These are phyloP conservation scores for Hemileccinum rubropunctum DNA, from an alignment of 768 basidiomycete species.

Conservation along the genomic window DNA sequence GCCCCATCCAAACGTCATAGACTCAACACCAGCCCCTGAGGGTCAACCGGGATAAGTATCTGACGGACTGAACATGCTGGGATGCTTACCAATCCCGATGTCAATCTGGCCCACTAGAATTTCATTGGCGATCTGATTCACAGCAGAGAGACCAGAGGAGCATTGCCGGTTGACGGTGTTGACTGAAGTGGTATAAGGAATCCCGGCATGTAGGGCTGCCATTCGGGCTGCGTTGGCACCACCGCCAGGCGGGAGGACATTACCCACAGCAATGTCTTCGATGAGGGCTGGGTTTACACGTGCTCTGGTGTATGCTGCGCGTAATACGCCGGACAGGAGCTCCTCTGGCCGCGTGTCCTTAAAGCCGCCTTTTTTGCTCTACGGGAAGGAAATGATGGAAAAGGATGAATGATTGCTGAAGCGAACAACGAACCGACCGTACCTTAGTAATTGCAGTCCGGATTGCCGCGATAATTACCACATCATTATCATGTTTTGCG, in stretches of 20 bases:
- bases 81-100: constrained; percentile 74
- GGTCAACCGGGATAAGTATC: constrained; percentile 7
- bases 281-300: constrained; percentile 78
- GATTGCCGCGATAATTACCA: constrained; percentile 86
- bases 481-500: constrained; percentile 76
- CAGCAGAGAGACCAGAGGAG: constrained; percentile 80
- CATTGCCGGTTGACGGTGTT: constrained; percentile 91
- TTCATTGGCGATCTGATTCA: constrained; percentile 79
- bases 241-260: constrained; percentile 84
- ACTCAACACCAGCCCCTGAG: constrained; percentile 82
- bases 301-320: constrained; percentile 65
- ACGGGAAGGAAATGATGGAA: constrained; percentile 6
- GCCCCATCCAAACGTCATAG: constrained; percentile 82
- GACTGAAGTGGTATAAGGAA: constrained; percentile 70
- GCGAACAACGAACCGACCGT: background rate
- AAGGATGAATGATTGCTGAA: background rate
- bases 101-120: constrained; percentile 81
- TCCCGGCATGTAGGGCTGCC: constrained; percentile 83
- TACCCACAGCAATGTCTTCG: constrained; percentile 83
- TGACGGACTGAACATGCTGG: constrained; percentile 2
- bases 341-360: constrained; percentile 87
- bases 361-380: constrained; percentile 87
- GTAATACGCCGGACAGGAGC: constrained; percentile 72
- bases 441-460: constrained; percentile 94
- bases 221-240: constrained; percentile 82